Evolutionary conservation across 169 alveolate species (phyloP).

Genomic region (Plasmodium chabaudi): DNA sequence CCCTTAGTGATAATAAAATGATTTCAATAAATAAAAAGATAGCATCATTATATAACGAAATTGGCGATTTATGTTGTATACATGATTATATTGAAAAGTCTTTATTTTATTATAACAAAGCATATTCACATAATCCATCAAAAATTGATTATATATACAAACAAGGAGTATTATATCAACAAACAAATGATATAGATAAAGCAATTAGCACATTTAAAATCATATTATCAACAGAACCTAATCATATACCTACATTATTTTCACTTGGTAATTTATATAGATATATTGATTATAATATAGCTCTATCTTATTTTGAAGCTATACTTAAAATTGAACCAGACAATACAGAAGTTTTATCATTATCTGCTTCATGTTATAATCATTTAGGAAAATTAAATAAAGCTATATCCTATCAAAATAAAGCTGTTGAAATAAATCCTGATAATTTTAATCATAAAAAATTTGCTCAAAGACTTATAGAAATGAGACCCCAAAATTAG

Average conservation of each 20-base stretch:
- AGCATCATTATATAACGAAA: conserved; percentile 72
- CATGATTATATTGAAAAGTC: conserved; percentile 73
- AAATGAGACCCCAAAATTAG: conserved; percentile 48
- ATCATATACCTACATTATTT: conserved; percentile 67
- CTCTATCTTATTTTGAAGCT: conserved; percentile 69
- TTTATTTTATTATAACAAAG: conserved; percentile 61
- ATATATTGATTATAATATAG: conserved; percentile 59
- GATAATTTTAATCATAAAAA: conserved; percentile 74
- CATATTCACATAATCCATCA: conserved; percentile 65
- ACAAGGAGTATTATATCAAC: conserved; percentile 74
- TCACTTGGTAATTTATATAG: conserved; percentile 68
- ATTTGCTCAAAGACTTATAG: conserved; percentile 74
- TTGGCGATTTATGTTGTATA: conserved; percentile 64
- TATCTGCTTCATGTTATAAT: conserved; percentile 68
- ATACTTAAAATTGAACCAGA: conserved; percentile 72
- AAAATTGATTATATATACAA: conserved; percentile 69
- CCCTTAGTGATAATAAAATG: not conserved
- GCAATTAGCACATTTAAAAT: conserved; percentile 60
- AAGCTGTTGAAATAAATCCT: conserved; percentile 72
- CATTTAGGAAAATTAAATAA: conserved; percentile 61
- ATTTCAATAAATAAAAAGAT: conserved; percentile 53
- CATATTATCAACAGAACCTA: conserved; percentile 27
- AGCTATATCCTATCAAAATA: conserved; percentile 72
- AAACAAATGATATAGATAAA: conserved; percentile 61
- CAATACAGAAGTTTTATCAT: conserved; percentile 64